Evolutionary conservation across 2,329 filamentous ascomycete species (phyloP), one percentile per base, ranked within the genome.

Genomic region (Boeremia exigua): DNA sequence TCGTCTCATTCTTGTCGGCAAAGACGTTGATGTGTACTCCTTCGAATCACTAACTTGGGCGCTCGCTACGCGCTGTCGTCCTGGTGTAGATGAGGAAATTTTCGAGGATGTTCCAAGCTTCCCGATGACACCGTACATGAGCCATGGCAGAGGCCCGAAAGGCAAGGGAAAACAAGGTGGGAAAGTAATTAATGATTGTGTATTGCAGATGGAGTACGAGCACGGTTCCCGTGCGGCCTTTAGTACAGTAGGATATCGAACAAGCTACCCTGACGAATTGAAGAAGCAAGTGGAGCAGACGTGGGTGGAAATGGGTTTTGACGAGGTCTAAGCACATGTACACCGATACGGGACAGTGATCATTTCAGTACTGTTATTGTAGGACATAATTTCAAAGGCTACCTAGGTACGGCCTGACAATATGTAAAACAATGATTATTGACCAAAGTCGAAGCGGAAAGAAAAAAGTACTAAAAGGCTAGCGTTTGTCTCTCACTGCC

Each of bases 41-140:
- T 70, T 70, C 44, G 77, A 78, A 42, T 78, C 82, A 25, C 76
- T 83, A 9, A 78, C 81, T 46, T 83, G 77, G 78, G 81, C 80
- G 0, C 82, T 80, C 50, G 71, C 67, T n/a, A 82, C 80, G 0
- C 73, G 80, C 1, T 83, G 80, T 52, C 73, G 80, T 0, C 80
- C 80, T 0, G 71, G 68, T 27, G 17, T 50, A 2, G 47, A 50
- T 33, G 47, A 50, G 14, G 27, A 30, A 9, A 30, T 50, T 3
- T 50, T 50, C 23, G 47, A 50, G 10, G 47, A 50, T 14, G 47
- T 50, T 23, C 27, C 27, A 25, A 38, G 47, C 12, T 28, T 50
- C 17, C 36, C 47, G 4, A 40, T 50, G 25, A 33, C 36, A 30
- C 47, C 47, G 14, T 50, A 50, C 29, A 40, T 40, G 47, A 27